phyloP scores from a whole-genome alignment of 2,329 filamentous ascomycete species.

The Eutypa lata region DNA sequence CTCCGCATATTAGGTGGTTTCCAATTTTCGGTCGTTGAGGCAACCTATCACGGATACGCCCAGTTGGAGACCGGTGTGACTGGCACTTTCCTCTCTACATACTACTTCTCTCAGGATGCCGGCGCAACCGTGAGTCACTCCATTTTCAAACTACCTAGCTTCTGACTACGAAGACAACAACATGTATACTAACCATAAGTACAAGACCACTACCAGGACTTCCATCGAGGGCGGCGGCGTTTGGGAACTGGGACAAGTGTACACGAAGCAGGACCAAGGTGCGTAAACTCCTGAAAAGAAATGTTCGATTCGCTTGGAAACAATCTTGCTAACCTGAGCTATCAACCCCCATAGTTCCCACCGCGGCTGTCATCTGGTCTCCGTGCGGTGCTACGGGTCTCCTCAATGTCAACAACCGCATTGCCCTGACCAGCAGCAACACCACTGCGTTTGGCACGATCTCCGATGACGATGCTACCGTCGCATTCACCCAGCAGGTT shows the following conservation, averaged over 20 bases:
- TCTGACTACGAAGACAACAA: background rate
- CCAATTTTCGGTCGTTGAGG: slow-evolving; percentile 44
- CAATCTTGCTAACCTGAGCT: background rate
- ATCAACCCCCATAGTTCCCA: slow-evolving; percentile 32
- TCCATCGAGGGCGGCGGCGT: slow-evolving; percentile 39
- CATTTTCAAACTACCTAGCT: background rate
- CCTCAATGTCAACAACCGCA: slow-evolving; percentile 47
- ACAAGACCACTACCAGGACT: slow-evolving; percentile 38
- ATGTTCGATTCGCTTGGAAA: no score
- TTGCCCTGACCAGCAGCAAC: slow-evolving; percentile 37
- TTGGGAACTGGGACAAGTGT: slow-evolving; percentile 41
- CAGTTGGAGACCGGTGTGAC: slow-evolving; percentile 43
- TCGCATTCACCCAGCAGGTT: slow-evolving; percentile 42
- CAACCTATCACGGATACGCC: slow-evolving; percentile 47
- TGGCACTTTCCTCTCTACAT: slow-evolving; percentile 43
- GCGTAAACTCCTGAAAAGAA: background rate
- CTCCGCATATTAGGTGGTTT: slow-evolving; percentile 27
- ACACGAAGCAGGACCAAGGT: slow-evolving; percentile 41
- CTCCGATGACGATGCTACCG: slow-evolving; percentile 43
- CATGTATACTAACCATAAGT: slow-evolving; percentile 2
- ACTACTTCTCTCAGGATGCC: slow-evolving; percentile 46
- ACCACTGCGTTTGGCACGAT: slow-evolving; percentile 35
- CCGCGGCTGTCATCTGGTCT: slow-evolving; percentile 42
- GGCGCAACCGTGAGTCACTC: slow-evolving; percentile 30
- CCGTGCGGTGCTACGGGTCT: slow-evolving; percentile 44